phyloP scores from a whole-genome alignment of 1,284 basidiomycete species.

The Ustilago sp. region DNA sequence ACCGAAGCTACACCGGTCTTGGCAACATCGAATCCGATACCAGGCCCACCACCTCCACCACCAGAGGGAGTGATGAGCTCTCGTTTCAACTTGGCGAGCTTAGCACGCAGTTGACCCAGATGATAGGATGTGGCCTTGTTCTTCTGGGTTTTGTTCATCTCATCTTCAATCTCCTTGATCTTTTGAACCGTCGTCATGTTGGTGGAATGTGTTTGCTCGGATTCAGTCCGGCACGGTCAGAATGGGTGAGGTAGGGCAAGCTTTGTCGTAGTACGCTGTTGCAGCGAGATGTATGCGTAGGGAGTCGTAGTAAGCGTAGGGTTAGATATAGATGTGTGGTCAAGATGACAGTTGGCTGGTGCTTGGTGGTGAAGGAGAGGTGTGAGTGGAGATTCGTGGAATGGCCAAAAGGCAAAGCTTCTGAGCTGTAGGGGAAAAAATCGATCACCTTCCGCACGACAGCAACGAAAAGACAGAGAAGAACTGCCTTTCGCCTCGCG shows the following conservation, averaged over 20 bases:
- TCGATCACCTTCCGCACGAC: slow-evolving; percentile 42
- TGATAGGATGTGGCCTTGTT: slow-evolving; percentile 87
- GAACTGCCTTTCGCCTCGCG: background rate
- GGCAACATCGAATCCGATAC: slow-evolving; percentile 85
- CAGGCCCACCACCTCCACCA: slow-evolving; percentile 81
- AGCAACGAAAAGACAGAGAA: slow-evolving; percentile 6
- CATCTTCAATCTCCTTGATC: slow-evolving; percentile 69
- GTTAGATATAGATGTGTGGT: background rate
- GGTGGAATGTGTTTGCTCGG: slow-evolving; percentile 15
- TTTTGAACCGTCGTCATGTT: slow-evolving; percentile 63
- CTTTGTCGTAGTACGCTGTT: background rate
- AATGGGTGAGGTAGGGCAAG: background rate
- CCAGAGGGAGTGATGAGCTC: slow-evolving; percentile 87
- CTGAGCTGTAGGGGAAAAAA: slow-evolving; percentile 23
- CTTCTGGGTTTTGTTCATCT: slow-evolving; percentile 79
- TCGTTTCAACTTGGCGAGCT: slow-evolving; percentile 94
- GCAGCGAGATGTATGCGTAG: background rate
- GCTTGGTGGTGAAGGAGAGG: background rate
- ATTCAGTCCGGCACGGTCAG: slow-evolving; percentile 31
- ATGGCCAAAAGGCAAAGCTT: slow-evolving; percentile 11
- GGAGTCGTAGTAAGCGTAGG: too few species aligned
- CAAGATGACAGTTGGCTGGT: background rate
- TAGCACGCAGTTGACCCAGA: slow-evolving; percentile 96
- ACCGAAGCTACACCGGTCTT: slow-evolving; percentile 95
- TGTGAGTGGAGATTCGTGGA: slow-evolving; percentile 1